phyloP scores from a whole-genome alignment of 2,329 filamentous ascomycete species.

The Aspergillus ruber region DNA sequence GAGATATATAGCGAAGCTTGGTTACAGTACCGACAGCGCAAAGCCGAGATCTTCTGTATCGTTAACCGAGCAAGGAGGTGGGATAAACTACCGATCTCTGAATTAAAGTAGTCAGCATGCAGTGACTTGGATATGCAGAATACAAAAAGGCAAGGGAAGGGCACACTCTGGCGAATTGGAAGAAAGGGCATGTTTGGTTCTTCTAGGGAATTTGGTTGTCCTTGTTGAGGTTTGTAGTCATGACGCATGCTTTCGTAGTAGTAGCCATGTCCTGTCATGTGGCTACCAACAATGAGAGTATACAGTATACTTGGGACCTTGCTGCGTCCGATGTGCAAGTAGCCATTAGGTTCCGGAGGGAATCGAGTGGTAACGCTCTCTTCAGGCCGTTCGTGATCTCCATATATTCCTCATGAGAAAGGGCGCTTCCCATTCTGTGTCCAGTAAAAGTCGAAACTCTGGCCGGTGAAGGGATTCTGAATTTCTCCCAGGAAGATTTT shows the following conservation, averaged over 20 bases:
- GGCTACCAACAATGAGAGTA: too few species aligned
- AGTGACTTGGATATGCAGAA: neutral
- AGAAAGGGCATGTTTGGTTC: too few species aligned
- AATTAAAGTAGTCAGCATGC: neutral
- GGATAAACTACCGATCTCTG: constrained; percentile 36
- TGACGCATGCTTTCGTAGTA: too few species aligned
- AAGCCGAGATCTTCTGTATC: constrained; percentile 19
- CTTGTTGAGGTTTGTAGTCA: too few species aligned
- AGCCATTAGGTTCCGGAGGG: constrained; percentile 86
- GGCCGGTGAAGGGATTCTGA: constrained; percentile 34
- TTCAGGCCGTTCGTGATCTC: constrained; percentile 53
- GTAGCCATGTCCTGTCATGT: too few species aligned
- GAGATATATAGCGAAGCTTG: too few species aligned
- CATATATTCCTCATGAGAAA: constrained; percentile 34
- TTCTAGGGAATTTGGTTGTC: too few species aligned
- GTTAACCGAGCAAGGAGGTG: constrained; percentile 32
- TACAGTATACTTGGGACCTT: too few species aligned
- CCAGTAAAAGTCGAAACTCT: constrained; percentile 39
- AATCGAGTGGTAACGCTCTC: constrained; percentile 59
- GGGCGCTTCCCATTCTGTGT: constrained; percentile 29
- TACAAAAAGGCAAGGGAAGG: neutral
- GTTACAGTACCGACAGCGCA: neutral
- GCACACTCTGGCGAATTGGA: constrained; percentile 30
- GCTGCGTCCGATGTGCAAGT: constrained; percentile 84
- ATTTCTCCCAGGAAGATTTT: constrained; percentile 33